phyloP scores from a whole-genome alignment of 2,329 filamentous ascomycete species.

The Xylaria sp. region DNA sequence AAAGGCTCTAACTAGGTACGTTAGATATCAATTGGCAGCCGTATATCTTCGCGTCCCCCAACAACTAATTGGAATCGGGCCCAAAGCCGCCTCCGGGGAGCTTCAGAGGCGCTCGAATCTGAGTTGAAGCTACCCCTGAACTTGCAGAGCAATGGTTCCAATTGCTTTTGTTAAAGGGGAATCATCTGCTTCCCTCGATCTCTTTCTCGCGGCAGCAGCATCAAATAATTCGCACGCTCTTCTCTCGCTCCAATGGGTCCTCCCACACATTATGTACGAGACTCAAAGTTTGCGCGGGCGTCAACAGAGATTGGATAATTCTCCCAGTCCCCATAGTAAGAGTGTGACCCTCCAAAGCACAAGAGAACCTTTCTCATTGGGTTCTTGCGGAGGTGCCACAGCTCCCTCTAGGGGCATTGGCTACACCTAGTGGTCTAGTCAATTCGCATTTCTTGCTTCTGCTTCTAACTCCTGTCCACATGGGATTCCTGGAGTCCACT shows the following conservation, averaged over 20 bases:
- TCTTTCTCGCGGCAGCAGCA: conserved; percentile 18
- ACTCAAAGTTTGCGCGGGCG: conserved; percentile 17
- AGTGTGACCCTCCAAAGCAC: conserved; percentile 23
- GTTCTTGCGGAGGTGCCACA: conserved; percentile 17
- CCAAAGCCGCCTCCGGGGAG: conserved; percentile 4
- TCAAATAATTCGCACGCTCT: conserved; percentile 20
- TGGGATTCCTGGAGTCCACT: conserved; percentile 9
- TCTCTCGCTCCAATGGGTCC: conserved; percentile 26
- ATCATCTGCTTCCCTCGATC: conserved; percentile 4
- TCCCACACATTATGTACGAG: conserved; percentile 8
- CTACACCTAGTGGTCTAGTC: conserved; percentile 22
- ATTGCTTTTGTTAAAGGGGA: neutral
- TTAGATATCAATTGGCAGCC: conserved; percentile 14
- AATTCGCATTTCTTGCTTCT: conserved; percentile 5
- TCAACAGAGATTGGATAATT: conserved; percentile 20
- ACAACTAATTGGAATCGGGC: conserved; percentile 11
- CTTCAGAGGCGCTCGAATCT: conserved; percentile 2
- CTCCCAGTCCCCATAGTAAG: conserved; percentile 20
- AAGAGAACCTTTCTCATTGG: conserved; percentile 20
- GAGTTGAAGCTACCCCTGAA: neutral
- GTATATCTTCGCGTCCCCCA: conserved; percentile 11
- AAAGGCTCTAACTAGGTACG: too few species aligned
- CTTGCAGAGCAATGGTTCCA: neutral
- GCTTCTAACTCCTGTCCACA: conserved; percentile 6
- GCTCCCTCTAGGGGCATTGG: conserved; percentile 12